Percentiles rank a stretch among this genome's conserved stretches.
Evolutionary conservation across 2,329 filamentous ascomycete species (phyloP).

Genomic region (Pezicula carpinea): DNA sequence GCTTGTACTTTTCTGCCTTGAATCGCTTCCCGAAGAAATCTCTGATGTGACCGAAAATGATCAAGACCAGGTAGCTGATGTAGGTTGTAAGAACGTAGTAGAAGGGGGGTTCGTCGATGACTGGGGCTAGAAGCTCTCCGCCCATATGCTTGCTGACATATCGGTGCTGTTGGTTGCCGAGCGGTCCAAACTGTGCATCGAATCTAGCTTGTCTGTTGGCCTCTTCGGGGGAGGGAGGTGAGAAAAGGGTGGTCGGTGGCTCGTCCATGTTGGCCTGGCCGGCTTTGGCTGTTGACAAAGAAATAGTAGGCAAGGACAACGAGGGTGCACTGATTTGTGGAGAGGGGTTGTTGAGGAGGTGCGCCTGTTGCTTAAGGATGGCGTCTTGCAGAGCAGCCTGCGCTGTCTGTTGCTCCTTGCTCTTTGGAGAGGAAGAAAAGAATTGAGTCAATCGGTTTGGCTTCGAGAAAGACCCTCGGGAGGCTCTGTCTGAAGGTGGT

Average conservation of each 20-base stretch:
- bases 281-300: slow-evolving; percentile 78
- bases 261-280: slow-evolving; percentile 72
- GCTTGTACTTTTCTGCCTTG: slow-evolving; percentile 74
- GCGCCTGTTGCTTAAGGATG: slow-evolving; percentile 56
- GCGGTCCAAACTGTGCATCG: slow-evolving; percentile 87
- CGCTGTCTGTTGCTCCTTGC: slow-evolving; percentile 60
- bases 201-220: slow-evolving; percentile 67
- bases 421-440: slow-evolving; percentile 76
- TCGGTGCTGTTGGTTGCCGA: slow-evolving; percentile 74
- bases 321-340: slow-evolving; percentile 66
- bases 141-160: slow-evolving; percentile 88
- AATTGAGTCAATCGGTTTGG: slow-evolving; percentile 75
- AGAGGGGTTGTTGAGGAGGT: slow-evolving; percentile 44
- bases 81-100: slow-evolving; percentile 97
- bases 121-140: slow-evolving; percentile 70
- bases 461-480: slow-evolving; percentile 60
- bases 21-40: slow-evolving; percentile 99
- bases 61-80: slow-evolving; percentile 94
- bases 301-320: slow-evolving; percentile 82
- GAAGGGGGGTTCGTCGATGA: slow-evolving; percentile 94
- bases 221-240: slow-evolving; percentile 83
- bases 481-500: slow-evolving; percentile 27
- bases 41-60: slow-evolving; percentile 89
- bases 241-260: slow-evolving; percentile 74
- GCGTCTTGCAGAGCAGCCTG: slow-evolving; percentile 63